Conservation (phyloP, 495 filamentous ascomycete species). For the Lindgomyces ingoldianus region DNA sequence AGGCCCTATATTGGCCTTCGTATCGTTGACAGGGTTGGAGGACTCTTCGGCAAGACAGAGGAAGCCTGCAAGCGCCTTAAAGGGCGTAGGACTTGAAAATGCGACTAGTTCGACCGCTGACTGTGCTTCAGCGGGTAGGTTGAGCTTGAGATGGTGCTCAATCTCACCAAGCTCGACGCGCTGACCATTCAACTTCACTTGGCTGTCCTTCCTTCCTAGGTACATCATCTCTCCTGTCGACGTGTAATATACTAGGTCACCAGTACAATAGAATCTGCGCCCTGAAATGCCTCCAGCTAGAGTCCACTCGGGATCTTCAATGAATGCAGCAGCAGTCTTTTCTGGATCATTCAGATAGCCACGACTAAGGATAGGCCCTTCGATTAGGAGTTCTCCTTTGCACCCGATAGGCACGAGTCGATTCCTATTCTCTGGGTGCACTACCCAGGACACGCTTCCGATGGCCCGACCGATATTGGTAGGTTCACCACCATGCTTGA, state of each 20-base stretch:
- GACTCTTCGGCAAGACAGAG: conserved; percentile 15
- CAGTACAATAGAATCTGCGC: conserved; percentile 39
- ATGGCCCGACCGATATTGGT: conserved; percentile 35
- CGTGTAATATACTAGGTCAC: conserved; percentile 37
- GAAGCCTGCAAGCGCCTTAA: conserved; percentile 29
- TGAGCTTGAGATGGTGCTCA: conserved; percentile 35
- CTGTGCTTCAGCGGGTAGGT: conserved; percentile 24
- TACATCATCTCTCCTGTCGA: conserved; percentile 36
- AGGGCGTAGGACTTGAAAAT: conserved; percentile 2
- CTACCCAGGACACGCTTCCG: conserved; percentile 34
- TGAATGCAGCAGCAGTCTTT: conserved; percentile 33
- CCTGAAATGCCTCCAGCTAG: conserved; percentile 1
- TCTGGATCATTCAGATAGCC: conserved; percentile 36
- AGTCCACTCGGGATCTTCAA: conserved; percentile 27
- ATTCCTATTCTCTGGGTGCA: conserved; percentile 21
- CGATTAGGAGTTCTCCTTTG: conserved; percentile 34
- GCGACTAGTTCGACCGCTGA: conserved; percentile 26
- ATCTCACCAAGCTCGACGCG: conserved; percentile 41
- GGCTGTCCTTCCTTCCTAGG: conserved; percentile 39
- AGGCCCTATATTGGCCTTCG: not conserved
- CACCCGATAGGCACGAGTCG: conserved; percentile 30
- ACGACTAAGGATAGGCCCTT: conserved; percentile 38
- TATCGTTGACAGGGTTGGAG: conserved; percentile 2
- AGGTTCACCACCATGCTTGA: conserved; percentile 28
- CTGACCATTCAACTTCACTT: conserved; percentile 41